Base-by-base conservation (phyloP, 257 asterid species). In the Scutellaria barbata region DNA sequence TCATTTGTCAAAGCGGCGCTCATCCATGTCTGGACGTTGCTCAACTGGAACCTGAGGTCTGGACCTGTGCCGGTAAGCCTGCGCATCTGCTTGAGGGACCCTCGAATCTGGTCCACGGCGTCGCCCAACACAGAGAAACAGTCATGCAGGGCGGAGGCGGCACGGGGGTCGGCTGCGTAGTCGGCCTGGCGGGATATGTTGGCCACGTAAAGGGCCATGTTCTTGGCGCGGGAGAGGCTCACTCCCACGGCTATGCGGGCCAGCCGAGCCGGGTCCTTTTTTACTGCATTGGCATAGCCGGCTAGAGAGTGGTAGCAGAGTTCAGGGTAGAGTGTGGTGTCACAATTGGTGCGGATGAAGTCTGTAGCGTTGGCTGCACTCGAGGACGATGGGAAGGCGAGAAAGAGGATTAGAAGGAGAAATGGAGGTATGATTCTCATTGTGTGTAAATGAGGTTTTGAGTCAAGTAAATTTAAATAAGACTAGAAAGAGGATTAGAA, bases 11-110 rank as follows among this genome's bases (percentile, higher is more conserved):
- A 57, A 2, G 98, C 96, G 0, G 98, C 94, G 68, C 98, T 92
- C 92, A 92, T 85, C 98, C 98, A 92, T 55, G 98, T 92, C 90
- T 88, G 96, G 48, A 92, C 92, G 53, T 92, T 85, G 73, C 89
- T 85, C 77, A 90, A 57, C 76, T 86, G 85, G 69, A 84, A 88
- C 85, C 84, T 77, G 63, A 86, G 69, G 72, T 88, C 81, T 81
- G 80, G 84, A 1, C 81, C 80, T 13, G 76, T 10, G 41, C 81
- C 85, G 0, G 55, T 51, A 4, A 88, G 84, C 55, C 59, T 71
- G 4, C 85, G 81, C 96, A 91, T 91, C 78, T 89, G 89, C 48
- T 63, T 71, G 43, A 88, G 75, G 5, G 98, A 92, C 5, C 73
- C 89, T 0, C 82, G 82, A 25, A 90, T 84, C 80, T 84, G 89